phyloP scores from a whole-genome alignment of 768 basidiomycete genomes.

The Galerina sulciceps region DNA sequence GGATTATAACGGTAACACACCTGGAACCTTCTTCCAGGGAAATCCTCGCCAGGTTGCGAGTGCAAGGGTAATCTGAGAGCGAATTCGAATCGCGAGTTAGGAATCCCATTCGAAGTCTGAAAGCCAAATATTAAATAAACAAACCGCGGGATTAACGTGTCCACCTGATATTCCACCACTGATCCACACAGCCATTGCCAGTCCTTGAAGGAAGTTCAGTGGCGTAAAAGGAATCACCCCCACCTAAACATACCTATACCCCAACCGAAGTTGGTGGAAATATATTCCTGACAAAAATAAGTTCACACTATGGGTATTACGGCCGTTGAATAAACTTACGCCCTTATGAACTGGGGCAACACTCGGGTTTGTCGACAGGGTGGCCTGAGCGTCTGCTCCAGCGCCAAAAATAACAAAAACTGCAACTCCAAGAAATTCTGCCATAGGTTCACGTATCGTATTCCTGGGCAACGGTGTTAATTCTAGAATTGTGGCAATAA shows the following conservation, averaged over 20 bases:
- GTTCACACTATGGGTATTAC: neutral
- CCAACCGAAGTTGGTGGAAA: slow-evolving; percentile 49
- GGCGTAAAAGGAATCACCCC: too few species aligned
- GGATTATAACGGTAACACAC: slow-evolving; percentile 18
- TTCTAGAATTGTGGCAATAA: neutral
- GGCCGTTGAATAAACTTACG: slow-evolving; percentile 33
- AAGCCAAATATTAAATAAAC: slow-evolving; percentile 8
- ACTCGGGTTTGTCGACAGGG: slow-evolving; percentile 47
- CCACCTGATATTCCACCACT: slow-evolving; percentile 71
- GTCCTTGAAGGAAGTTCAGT: slow-evolving; percentile 13
- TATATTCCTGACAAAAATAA: slow-evolving; percentile 38
- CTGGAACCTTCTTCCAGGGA: slow-evolving; percentile 81
- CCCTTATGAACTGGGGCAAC: slow-evolving; percentile 57
- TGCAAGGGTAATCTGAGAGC: slow-evolving; percentile 65
- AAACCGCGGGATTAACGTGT: slow-evolving; percentile 76
- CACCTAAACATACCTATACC: slow-evolving; percentile 19
- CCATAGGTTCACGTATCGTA: slow-evolving; percentile 56
- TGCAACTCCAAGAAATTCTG: slow-evolving; percentile 64
- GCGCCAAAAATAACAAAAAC: slow-evolving; percentile 62
- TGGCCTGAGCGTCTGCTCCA: slow-evolving; percentile 59
- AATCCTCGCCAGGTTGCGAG: slow-evolving; percentile 73
- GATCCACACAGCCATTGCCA: slow-evolving; percentile 70
- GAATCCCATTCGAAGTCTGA: neutral
- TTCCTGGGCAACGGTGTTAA: neutral
- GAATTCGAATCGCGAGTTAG: neutral